Base-by-base conservation (phyloP, 1,139 yeast genomes). In the Debaryomyces udenii region DNA sequence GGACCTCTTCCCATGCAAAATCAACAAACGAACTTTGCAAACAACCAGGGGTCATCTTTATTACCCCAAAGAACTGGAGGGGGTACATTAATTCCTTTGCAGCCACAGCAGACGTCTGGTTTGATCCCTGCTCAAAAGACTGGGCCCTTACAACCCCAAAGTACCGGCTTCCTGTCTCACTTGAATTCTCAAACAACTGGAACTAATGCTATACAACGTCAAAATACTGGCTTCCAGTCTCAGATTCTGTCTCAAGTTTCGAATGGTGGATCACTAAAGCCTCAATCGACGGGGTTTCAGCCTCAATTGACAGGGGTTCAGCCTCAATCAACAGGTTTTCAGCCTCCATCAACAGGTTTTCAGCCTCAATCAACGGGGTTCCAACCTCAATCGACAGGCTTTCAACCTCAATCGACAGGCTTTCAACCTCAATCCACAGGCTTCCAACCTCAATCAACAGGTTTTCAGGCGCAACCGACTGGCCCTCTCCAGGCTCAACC, bases 91-190 rank as follows among this genome's bases (percentile, higher is more conserved):
- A 57, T 73, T 40, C 76, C 78, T 3, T 64, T 73, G 47, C 76
- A 71, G 45, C 76, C 78, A 2, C 78, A 73, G 47, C 78, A 72
- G 46, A 73, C 78, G 2, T 70, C 77, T 3, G 70, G 77, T 1
- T 64, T 73, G 42, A 65, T 73, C 35, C 76, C 77, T 3, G 64
- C 75, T 7, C 75, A 70, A 46, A 66, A 59, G 40, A 70, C 76
- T 3, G 49, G 49, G 6, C 31, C 31, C 7, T 35, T 30, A 9
- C 55, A 48, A 34, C 52, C 47, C 14, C 42, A 37, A 22, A 17
- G 38, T n/a, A 27, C 31, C 17, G 35, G 33, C 6, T 26, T 38
- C 9, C 68, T 61, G 35, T 56, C 50, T 18, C 59, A 52, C 32
- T 41, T 49, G 40, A 22, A 23, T 9, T 20, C 50, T 16, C 55